A percentile compares a stretch with the other conserved stretches of the same genome.
phyloP scores from a whole-genome alignment of 2,329 filamentous ascomycete genomes.

The Simplicillium aogashimaense region DNA sequence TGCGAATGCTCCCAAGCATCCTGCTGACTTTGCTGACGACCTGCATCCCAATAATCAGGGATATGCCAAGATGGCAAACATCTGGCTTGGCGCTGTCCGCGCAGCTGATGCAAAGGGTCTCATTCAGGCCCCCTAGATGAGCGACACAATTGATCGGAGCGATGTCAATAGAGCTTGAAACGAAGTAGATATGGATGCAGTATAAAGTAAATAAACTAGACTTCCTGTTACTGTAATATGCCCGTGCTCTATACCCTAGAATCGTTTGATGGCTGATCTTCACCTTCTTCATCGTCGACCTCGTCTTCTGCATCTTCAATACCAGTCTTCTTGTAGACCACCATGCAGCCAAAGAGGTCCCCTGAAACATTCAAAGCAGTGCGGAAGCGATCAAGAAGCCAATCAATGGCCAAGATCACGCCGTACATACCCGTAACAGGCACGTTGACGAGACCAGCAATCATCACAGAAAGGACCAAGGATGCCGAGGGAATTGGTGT shows the following conservation, averaged over 20 bases:
- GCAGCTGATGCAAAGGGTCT: conserved; percentile 15
- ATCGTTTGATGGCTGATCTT: too few species aligned
- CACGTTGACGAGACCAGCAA: conserved; percentile 32
- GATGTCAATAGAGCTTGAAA: too few species aligned
- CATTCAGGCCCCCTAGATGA: conserved; percentile 3
- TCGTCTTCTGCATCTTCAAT: conserved; percentile 12
- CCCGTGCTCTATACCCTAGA: too few species aligned
- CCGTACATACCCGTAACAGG: conserved; percentile 38
- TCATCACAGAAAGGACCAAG: conserved; percentile 41
- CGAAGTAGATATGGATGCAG: too few species aligned
- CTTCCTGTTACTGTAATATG: too few species aligned
- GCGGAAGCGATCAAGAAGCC: conserved; percentile 46
- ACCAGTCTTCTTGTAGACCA: conserved; percentile 28
- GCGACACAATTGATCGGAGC: too few species aligned
- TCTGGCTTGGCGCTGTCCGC: conserved; percentile 21
- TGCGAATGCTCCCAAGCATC: conserved; percentile 15
- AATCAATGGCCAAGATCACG: conserved; percentile 43
- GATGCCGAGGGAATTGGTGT: conserved; percentile 43
- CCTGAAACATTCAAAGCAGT: conserved; percentile 40
- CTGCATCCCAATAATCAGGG: conserved; percentile 28
- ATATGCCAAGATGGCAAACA: conserved; percentile 29
- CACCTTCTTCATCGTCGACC: neutral
- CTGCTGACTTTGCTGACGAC: conserved; percentile 23
- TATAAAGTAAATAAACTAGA: too few species aligned
- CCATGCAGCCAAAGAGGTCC: conserved; percentile 33